A percentile compares a stretch with the other conserved stretches of the same genome.
phyloP scores from a whole-genome alignment of 257 asterid genomes.

The Capsicum rhomboideum region DNA sequence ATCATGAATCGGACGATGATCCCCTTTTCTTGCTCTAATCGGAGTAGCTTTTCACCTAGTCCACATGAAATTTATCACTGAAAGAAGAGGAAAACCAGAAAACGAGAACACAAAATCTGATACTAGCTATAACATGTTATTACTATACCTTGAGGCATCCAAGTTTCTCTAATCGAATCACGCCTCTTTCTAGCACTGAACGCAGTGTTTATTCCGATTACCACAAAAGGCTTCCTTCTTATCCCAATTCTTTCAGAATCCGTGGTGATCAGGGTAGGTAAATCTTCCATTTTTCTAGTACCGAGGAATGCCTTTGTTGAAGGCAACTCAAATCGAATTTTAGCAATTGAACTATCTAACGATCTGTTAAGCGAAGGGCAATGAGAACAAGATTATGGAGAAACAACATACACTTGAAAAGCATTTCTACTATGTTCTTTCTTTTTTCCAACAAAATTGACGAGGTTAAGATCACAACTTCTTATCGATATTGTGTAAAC shows the following conservation, averaged over 20 bases:
- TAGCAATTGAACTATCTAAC: constrained; percentile 41
- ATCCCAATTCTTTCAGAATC: background rate
- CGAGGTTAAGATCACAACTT: background rate
- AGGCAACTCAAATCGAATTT: constrained; percentile 48
- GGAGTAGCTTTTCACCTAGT: constrained; percentile 48
- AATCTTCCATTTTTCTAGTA: constrained; percentile 18
- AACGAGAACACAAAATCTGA: background rate
- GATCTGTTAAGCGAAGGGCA: constrained; percentile 19
- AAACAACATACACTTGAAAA: background rate
- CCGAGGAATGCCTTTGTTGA: constrained; percentile 22
- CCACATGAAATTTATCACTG: background rate
- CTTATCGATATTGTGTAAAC: background rate
- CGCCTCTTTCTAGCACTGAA: constrained; percentile 84
- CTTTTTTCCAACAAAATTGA: background rate
- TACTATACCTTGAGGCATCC: constrained; percentile 52
- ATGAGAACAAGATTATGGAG: background rate
- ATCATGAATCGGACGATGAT: constrained; percentile 76
- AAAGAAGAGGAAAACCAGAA: background rate
- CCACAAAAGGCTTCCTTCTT: constrained; percentile 47
- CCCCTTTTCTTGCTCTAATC: constrained; percentile 70
- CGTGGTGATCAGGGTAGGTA: background rate
- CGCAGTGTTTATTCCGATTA: constrained; percentile 75
- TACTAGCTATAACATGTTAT: background rate
- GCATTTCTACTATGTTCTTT: background rate
- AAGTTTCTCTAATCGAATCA: constrained; percentile 75